Conservation (phyloP, 116 monocot genomes). For the Thalassia testudinum region DNA sequence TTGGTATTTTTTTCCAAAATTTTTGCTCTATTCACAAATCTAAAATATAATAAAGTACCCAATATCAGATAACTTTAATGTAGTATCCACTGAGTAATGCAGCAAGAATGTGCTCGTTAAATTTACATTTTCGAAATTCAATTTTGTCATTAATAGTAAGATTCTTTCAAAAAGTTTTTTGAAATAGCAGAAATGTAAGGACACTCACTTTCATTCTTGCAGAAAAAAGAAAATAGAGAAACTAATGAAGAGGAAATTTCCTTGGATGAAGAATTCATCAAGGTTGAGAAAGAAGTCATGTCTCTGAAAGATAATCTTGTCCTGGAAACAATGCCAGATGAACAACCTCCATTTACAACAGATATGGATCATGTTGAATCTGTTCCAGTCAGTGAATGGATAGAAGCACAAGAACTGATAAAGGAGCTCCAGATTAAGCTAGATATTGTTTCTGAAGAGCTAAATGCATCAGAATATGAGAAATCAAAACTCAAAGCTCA, state of each 20-base stretch:
- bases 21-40: no score
- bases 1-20: no score
- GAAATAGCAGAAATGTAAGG: no score
- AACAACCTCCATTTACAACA: constrained; percentile 8
- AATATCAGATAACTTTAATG: no score
- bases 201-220: background rate
- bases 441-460: constrained; percentile 19
- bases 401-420: constrained; percentile 21
- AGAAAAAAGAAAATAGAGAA: constrained; percentile 22
- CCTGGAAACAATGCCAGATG: constrained; percentile 1
- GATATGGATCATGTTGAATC: constrained; percentile 1
- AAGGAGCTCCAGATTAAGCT: constrained; percentile 33
- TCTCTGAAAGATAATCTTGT: constrained; percentile 18
- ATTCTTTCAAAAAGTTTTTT: no score
- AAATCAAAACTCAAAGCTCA: constrained; percentile 31
- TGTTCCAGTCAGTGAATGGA: background rate
- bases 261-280: constrained; percentile 64
- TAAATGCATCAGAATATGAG: constrained; percentile 39
- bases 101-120: no score
- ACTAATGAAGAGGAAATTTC: constrained; percentile 41
- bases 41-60: no score
- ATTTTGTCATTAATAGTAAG: no score
- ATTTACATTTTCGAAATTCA: no score
- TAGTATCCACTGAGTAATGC: no score
- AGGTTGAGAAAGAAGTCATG: constrained; percentile 59